Evolutionary conservation across 2,329 filamentous ascomycete genomes (phyloP).

Genomic region (Orbilia ellipsospora): DNA sequence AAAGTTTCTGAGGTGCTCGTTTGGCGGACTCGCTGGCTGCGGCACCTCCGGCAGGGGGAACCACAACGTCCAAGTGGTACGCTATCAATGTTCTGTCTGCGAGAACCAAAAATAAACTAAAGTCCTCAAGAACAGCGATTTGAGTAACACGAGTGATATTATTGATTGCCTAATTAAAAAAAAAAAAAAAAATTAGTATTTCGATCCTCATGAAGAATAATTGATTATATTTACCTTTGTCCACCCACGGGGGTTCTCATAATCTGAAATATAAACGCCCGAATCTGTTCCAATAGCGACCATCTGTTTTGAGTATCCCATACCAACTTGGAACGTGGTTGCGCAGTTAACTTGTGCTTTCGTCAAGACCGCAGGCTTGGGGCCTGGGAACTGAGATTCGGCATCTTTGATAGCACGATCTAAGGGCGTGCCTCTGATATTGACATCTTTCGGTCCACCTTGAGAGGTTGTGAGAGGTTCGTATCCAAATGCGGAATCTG

Average conservation of each 20-base stretch:
- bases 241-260: slow-evolving; percentile 91
- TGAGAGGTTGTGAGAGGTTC: slow-evolving; percentile 73
- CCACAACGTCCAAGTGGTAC: slow-evolving; percentile 89
- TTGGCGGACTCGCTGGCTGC: slow-evolving; percentile 55
- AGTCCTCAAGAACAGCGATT: slow-evolving; percentile 93
- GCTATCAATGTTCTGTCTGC: slow-evolving; percentile 91
- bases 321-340: slow-evolving; percentile 79
- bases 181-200: slow-evolving; percentile 29
- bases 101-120: slow-evolving; percentile 90
- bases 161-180: slow-evolving; percentile 74
- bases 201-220: slow-evolving; percentile 7
- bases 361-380: slow-evolving; percentile 80
- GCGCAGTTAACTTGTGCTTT: slow-evolving; percentile 91
- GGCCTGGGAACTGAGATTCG: slow-evolving; percentile 74
- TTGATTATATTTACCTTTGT: slow-evolving; percentile 73
- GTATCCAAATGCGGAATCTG: slow-evolving; percentile 89
- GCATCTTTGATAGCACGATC: slow-evolving; percentile 91
- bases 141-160: slow-evolving; percentile 80
- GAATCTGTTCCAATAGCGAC: slow-evolving; percentile 95
- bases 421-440: slow-evolving; percentile 89
- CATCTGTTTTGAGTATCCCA: slow-evolving; percentile 78
- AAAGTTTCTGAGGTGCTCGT: slow-evolving; percentile 89
- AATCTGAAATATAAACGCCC: slow-evolving; percentile 89
- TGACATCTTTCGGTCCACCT: slow-evolving; percentile 69
- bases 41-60: slow-evolving; percentile 62